Base-by-base conservation (phyloP, 345 rosid genomes). In the Eucalyptus dawsonii region DNA sequence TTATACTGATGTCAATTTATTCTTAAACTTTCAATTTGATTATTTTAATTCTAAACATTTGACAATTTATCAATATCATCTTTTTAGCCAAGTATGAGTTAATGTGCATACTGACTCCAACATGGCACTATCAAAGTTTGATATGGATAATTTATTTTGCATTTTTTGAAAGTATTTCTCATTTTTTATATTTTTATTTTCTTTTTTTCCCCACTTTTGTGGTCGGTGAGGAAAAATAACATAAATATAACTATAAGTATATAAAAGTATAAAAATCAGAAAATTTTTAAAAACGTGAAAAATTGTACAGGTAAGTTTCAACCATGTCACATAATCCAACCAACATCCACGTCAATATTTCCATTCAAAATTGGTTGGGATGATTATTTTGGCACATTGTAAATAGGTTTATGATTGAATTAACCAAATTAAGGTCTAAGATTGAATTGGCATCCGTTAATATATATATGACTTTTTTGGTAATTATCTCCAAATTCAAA, bases 81-180 rank as follows among this genome's bases (percentile, higher is more conserved):
- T 6, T 19, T 10, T 7, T 13, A 6, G 8, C 8, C 14, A 37
- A 72, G 6, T 34, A 19, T 72, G 27, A 4, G 22, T 11, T 34
- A 6, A 69, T 13, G 7, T 69, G 17, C 10, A 17, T 6, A 3
- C 4, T 1, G 2, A 13, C 2, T 29, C 8, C 19, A 29, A 62
- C 9, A n/a, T n/a, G 37, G 7, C 45, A 37, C 4, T 6, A 6
- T 19, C 2, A 4, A n/a, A n/a, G n/a, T n/a, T 0, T 9, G 2
- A 8, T 3, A 2, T 72, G 2, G 6, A 37, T 17, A 6, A 19
- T 5, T 72, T 72, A 9, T 21, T 72, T 19, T 40, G 4, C 14
- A 31, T 5, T 72, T 34, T 34, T n/a, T n/a, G 5, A n/a, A 7
- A n/a, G 4, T 29, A 25, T 65, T 65, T 65, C 37, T 65, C 3